phyloP scores from a whole-genome alignment of 1,284 basidiomycete species.

The Pseudozyma tsukubaensis region DNA sequence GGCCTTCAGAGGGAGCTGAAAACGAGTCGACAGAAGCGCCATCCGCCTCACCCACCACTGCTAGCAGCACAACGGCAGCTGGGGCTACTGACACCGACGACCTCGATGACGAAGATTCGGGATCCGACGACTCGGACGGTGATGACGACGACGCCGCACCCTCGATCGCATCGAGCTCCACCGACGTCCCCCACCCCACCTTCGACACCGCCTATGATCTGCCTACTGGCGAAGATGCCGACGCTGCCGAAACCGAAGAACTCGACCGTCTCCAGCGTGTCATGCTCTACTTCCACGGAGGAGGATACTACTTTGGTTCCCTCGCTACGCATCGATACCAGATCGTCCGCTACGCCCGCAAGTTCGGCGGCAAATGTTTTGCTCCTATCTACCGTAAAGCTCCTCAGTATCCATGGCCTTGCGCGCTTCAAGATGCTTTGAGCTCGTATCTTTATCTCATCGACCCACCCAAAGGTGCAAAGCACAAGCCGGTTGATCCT shows the following conservation, averaged over 20 bases:
- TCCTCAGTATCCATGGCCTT: conserved; percentile 81
- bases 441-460: conserved; percentile 83
- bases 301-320: conserved; percentile 72
- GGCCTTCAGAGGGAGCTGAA: conserved; percentile 3
- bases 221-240: conserved; percentile 19
- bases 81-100: conserved; percentile 1
- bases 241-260: conserved; percentile 50
- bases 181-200: conserved; percentile 13
- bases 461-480: conserved; percentile 78
- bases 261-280: conserved; percentile 60
- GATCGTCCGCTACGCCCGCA: conserved; percentile 69
- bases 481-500: conserved; percentile 78
- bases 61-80: background rate
- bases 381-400: conserved; percentile 69
- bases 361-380: conserved; percentile 70
- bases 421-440: conserved; percentile 86
- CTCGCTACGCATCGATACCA: conserved; percentile 72
- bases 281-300: conserved; percentile 66
- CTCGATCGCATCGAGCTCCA: conserved; percentile 6
- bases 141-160: conserved; percentile 6
- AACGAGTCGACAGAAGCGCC: background rate
- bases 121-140: background rate
- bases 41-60: background rate
- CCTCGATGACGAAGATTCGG: no score
- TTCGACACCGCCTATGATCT: conserved; percentile 50